Evolutionary conservation across 257 asterid species (phyloP), one percentile per base, ranked within the genome.

Genomic region (Penstemon davidsonii): DNA sequence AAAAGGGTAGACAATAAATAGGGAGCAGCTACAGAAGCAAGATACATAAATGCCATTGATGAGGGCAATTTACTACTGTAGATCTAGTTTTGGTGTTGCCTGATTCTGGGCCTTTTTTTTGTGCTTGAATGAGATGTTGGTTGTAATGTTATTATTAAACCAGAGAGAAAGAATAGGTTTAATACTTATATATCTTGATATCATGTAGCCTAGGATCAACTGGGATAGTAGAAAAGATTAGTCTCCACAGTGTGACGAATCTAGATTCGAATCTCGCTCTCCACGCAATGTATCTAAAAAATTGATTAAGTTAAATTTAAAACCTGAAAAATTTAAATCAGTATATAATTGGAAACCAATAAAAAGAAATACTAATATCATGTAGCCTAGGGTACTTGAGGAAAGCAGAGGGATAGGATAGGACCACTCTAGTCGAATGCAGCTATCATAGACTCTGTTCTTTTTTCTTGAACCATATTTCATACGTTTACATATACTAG

Each of bases 371-470:
- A 25, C 33, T 64, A 38, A 57, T 65, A 18, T 56, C 42, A 40
- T 12, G 4, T 38, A 7, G 0, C 39, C 39, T 63, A 55, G 55
- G 68, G 10, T 55, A 55, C 12, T 55, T 55, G 41, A 53, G 38
- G 39, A 66, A 66, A 25, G 71, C 8, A 44, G 54, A 73, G 19
- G 19, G 18, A 15, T 15, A 15, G 61, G 68, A 41, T 43, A 57
- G 69, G 74, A 73, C 79, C 61, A 69, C 73, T 60, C 74, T 64
- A 56, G 18, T 19, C 66, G 56, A 45, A 6, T 63, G 53, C 25
- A 6, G 42, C 18, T 18, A 61, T 13, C 45, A 19, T 67, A 77
- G 70, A 68, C 70, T 62, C 70, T 68, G 42, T 15, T 15, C 18
- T 15, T 37, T n/a, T n/a, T 63, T 67, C 18, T 54, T 60, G 60